Evolutionary conservation across 2,329 filamentous ascomycete genomes (phyloP).

Genomic region (Aspergillus neoniger): DNA sequence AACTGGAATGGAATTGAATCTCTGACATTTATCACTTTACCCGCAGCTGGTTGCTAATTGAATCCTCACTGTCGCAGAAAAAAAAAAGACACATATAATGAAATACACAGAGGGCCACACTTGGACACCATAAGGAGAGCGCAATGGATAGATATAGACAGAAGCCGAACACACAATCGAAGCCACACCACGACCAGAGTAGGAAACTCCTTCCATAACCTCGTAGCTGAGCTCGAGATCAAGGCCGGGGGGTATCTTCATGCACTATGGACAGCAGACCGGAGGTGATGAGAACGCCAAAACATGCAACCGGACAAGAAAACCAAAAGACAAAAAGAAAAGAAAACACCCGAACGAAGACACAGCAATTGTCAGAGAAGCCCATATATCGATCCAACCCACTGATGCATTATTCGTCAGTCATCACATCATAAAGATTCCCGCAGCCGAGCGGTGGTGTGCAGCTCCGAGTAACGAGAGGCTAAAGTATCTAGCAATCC

Average conservation of each 20-base stretch:
- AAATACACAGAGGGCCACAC: not conserved
- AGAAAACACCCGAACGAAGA: slow-evolving; percentile 18
- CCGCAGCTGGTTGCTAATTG: slow-evolving; percentile 5
- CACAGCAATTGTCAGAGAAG: slow-evolving; percentile 22
- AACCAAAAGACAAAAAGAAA: slow-evolving; percentile 13
- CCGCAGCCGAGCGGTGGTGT: slow-evolving; percentile 20
- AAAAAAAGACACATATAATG: slow-evolving; percentile 25
- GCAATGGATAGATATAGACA: slow-evolving; percentile 16
- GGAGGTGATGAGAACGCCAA: slow-evolving; percentile 27
- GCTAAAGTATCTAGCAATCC: slow-evolving; percentile 22
- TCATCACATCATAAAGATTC: slow-evolving; percentile 39
- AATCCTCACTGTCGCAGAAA: slow-evolving; percentile 3
- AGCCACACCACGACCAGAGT: slow-evolving; percentile 29
- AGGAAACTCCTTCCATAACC: slow-evolving; percentile 28
- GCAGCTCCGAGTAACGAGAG: slow-evolving; percentile 20
- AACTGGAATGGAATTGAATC: not conserved
- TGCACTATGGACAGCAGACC: slow-evolving; percentile 35
- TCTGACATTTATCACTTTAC: slow-evolving; percentile 10
- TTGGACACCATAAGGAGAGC: not conserved
- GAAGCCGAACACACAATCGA: slow-evolving; percentile 19
- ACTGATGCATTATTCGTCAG: slow-evolving; percentile 41
- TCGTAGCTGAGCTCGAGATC: slow-evolving; percentile 26
- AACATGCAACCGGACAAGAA: slow-evolving; percentile 27
- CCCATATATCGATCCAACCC: slow-evolving; percentile 23
- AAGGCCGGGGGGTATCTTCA: slow-evolving; percentile 38